phyloP scores from a whole-genome alignment of 192 early-diverging fungal species.

The Coemansia sp. region DNA sequence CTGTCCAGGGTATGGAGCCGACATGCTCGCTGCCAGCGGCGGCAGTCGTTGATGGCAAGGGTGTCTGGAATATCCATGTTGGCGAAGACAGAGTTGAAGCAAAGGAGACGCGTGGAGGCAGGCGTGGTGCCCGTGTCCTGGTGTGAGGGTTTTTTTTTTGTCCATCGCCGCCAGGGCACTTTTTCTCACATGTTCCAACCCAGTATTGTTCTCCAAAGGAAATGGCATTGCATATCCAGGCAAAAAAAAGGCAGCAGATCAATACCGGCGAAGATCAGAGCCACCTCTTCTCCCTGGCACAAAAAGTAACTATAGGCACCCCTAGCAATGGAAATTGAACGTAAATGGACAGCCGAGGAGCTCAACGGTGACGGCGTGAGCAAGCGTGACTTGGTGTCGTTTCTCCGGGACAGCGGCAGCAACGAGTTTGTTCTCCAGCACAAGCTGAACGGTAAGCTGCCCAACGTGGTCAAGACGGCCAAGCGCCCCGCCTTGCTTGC shows the following conservation, averaged over 20 bases:
- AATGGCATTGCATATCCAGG: no score
- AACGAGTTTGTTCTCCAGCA: slow-evolving; percentile 58
- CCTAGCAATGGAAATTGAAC: slow-evolving; percentile 9
- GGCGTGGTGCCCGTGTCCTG: no score
- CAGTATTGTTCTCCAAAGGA: no score
- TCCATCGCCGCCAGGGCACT: no score
- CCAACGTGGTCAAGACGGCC: slow-evolving; percentile 62
- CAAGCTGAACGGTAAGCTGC: slow-evolving; percentile 67
- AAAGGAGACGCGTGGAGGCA: no score
- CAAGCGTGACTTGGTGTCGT: slow-evolving; percentile 66
- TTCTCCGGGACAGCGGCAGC: slow-evolving; percentile 58
- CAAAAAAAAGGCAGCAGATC: background rate
- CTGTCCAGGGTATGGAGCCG: slow-evolving; percentile 24
- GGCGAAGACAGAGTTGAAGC: no score
- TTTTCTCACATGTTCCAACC: no score
- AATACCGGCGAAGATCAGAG: background rate
- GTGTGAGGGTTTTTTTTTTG: no score
- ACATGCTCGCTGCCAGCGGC: slow-evolving; percentile 8
- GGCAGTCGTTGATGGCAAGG: background rate
- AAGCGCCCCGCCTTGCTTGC: slow-evolving; percentile 57
- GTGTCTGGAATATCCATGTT: no score
- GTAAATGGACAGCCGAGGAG: slow-evolving; percentile 59
- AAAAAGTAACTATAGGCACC: background rate
- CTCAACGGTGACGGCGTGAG: slow-evolving; percentile 57
- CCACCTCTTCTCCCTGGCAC: background rate